Evolutionary conservation across 2,329 filamentous ascomycete genomes (phyloP).

Genomic region (Cyphellophora attinorum): DNA sequence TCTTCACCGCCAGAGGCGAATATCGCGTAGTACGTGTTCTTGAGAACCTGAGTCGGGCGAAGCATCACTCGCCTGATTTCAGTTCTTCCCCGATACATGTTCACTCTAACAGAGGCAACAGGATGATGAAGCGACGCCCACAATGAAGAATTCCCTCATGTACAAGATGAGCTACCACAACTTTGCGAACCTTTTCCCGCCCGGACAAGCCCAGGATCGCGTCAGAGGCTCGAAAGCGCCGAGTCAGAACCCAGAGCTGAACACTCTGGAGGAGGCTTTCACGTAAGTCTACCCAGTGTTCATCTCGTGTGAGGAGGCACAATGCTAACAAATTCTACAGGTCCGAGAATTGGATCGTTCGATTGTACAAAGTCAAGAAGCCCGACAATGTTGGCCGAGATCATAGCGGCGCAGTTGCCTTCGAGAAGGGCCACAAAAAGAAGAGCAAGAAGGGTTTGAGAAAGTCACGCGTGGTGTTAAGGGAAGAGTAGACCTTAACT

Average conservation of each 20-base stretch:
- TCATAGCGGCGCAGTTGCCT: conserved; percentile 54
- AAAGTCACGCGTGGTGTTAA: conserved; percentile 33
- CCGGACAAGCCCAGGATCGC: conserved; percentile 80
- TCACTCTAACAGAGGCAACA: too few relatives aligned
- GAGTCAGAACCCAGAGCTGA: conserved; percentile 74
- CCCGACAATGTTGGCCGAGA: conserved; percentile 92
- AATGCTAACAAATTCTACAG: too few relatives aligned
- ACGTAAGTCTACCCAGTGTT: too few relatives aligned
- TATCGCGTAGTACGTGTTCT: too few relatives aligned
- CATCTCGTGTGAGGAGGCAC: too few relatives aligned
- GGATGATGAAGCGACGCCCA: conserved; percentile 86
- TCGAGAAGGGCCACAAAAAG: conserved; percentile 45
- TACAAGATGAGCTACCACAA: conserved; percentile 99
- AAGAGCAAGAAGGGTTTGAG: conserved; percentile 28
- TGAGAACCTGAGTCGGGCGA: too few relatives aligned
- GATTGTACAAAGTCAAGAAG: conserved; percentile 99
- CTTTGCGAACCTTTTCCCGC: conserved; percentile 81
- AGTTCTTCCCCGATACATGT: too few relatives aligned
- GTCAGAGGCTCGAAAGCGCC: conserved; percentile 75
- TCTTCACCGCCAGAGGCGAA: conserved; percentile 87
- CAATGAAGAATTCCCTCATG: conserved; percentile 99
- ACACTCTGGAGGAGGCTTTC: conserved; percentile 89
- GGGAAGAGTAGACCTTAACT: too few relatives aligned
- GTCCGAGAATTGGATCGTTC: conserved; percentile 99
- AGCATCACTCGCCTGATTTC: too few relatives aligned